These are phyloP conservation scores for Geoglossum cookeanum DNA, from an alignment of 2,329 filamentous ascomycete genomes.

Conservation along the genomic window DNA sequence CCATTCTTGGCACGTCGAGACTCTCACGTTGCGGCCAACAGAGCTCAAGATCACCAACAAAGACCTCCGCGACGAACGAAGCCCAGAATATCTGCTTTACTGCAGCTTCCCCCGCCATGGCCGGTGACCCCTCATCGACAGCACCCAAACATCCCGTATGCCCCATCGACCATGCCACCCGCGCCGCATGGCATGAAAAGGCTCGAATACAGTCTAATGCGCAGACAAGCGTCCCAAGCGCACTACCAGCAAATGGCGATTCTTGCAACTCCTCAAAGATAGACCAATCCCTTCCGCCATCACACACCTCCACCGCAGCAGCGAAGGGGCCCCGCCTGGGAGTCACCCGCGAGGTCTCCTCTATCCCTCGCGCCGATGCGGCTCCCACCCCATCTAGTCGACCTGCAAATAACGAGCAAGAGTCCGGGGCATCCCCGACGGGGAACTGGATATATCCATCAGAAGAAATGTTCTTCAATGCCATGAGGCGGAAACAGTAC, in stretches of 20 bases:
- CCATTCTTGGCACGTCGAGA: too few relatives aligned
- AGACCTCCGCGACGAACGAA: neutral
- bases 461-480: slow-evolving; percentile 95
- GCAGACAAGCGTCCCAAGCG: slow-evolving; percentile 9
- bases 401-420: slow-evolving; percentile 57
- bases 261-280: slow-evolving; percentile 8
- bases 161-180: slow-evolving; percentile 78
- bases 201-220: slow-evolving; percentile 20
- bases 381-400: slow-evolving; percentile 15
- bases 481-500: slow-evolving; percentile 81
- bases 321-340: slow-evolving; percentile 24
- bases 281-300: slow-evolving; percentile 7
- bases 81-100: too few relatives aligned
- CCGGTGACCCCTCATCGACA: neutral
- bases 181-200: slow-evolving; percentile 69
- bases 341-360: slow-evolving; percentile 47
- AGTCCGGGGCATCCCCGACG: slow-evolving; percentile 44
- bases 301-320: slow-evolving; percentile 30
- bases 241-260: slow-evolving; percentile 13
- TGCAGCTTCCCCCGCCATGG: neutral
- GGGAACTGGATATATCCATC: slow-evolving; percentile 97
- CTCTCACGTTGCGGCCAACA: too few relatives aligned
- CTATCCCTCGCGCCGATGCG: slow-evolving; percentile 37
- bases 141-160: slow-evolving; percentile 29
- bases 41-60: too few relatives aligned